Evolutionary conservation across 305 asterid species (phyloP), one percentile per base, ranked within the genome.

Genomic region (Plantago coronopus): DNA sequence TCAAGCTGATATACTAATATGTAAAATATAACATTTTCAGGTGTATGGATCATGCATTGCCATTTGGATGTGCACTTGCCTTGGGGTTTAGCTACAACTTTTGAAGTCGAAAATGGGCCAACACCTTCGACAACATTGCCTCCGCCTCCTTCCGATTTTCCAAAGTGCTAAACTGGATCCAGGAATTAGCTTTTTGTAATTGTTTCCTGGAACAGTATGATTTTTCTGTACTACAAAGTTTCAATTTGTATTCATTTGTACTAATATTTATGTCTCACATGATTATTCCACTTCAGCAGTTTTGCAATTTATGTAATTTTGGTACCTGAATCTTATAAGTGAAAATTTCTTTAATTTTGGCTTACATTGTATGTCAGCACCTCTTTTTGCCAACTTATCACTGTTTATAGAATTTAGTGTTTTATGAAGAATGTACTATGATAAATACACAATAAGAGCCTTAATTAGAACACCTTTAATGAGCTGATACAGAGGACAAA

Each of bases 21-120:
- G 1, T 29, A 7, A 21, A 66, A 47, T 48, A 17, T 18, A 50
- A 51, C 2, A 40, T 60, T 40, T 74, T 16, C 54, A 81, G 84
- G 81, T 49, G 79, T 77, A 9, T 85, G 94, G 94, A 51, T 51
- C 57, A 5, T 51, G 19, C 57, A 51, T 51, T 51, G 57, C 18
- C 96, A 90, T 76, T 54, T 90, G 68, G 96, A 90, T 46, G 78
- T 81, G 64, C 97, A 90, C 73, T 83, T 95, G 44, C 79, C 91
- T 42, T 87, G 97, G 97, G 96, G 96, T 43, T 48, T 91, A 31
- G 84, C 88, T 29, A 90, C 86, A 93, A 95, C 96, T 3, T 90
- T 85, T 69, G 78, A 77, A 73, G 97, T 91, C 57, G 97, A 83
- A 59, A 79, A 85, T 62, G 97, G 97, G 21, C 83, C 81, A 53